Evolutionary conservation across 257 asterid genomes (phyloP).

Genomic region (Primulina huaijiensis): DNA sequence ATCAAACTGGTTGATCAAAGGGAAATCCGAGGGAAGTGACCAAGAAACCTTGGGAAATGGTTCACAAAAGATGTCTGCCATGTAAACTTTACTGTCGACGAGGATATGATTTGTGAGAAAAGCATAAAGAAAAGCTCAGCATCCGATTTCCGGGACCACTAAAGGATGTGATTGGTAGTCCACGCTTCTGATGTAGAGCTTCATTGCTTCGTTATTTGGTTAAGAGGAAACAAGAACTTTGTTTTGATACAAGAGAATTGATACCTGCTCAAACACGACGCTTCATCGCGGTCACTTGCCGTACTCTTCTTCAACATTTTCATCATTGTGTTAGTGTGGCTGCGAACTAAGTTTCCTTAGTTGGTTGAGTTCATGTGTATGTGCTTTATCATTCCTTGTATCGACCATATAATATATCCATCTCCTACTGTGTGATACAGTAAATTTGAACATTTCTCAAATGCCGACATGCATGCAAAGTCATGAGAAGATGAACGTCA

Average conservation of each 20-base stretch:
- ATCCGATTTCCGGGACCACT: constrained; percentile 78
- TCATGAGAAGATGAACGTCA: too few relatives aligned
- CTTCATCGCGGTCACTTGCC: constrained; percentile 21
- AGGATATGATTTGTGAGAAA: constrained; percentile 80
- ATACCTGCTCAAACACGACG: constrained; percentile 53
- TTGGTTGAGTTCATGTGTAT: background rate
- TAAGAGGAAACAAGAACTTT: constrained; percentile 54
- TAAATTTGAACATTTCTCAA: too few relatives aligned
- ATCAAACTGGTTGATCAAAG: constrained; percentile 32
- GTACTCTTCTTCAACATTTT: constrained; percentile 38
- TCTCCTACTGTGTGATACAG: too few relatives aligned
- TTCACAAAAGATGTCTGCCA: constrained; percentile 76
- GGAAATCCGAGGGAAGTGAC: constrained; percentile 70
- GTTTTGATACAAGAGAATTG: constrained; percentile 47
- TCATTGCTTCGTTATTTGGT: constrained; percentile 68
- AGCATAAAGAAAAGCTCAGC: constrained; percentile 75
- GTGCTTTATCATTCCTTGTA: background rate
- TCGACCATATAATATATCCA: too few relatives aligned
- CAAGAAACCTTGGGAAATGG: constrained; percentile 81
- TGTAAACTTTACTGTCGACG: constrained; percentile 52
- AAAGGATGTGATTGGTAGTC: too few relatives aligned
- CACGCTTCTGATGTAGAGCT: constrained; percentile 61
- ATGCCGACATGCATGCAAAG: too few relatives aligned
- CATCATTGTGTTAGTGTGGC: constrained; percentile 28
- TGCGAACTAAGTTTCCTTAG: background rate